Evolutionary conservation across 768 basidiomycete species (phyloP).

Genomic region (Trametes elegans): DNA sequence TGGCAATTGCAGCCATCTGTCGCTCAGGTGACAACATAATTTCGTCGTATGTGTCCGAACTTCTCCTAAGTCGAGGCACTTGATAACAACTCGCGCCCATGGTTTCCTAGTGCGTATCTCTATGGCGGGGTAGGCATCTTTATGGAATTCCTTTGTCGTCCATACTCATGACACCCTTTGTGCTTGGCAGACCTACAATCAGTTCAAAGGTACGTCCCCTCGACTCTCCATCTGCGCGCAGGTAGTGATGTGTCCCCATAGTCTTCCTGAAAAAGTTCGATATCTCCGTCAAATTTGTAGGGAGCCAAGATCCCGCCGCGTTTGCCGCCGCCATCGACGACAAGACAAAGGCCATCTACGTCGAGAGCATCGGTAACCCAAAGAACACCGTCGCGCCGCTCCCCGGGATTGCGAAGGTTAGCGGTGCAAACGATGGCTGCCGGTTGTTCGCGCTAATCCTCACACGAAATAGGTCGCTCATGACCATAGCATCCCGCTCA

Average conservation of each 20-base stretch:
- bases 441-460: too few species aligned
- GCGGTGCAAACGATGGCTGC: too few species aligned
- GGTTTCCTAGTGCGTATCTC: slow-evolving; percentile 46
- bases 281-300: slow-evolving; percentile 67
- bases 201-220: slow-evolving; percentile 54
- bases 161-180: not conserved
- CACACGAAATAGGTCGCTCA: slow-evolving; percentile 66
- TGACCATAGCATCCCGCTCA: slow-evolving; percentile 66
- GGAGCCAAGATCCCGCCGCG: slow-evolving; percentile 49
- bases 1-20: slow-evolving; percentile 62
- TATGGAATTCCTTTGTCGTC: not conserved
- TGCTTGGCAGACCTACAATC: slow-evolving; percentile 60
- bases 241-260: slow-evolving; percentile 22
- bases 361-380: slow-evolving; percentile 79
- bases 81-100: slow-evolving; percentile 2
- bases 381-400: slow-evolving; percentile 65
- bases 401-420: slow-evolving; percentile 70
- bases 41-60: slow-evolving; percentile 56
- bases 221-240: not conserved
- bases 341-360: slow-evolving; percentile 72
- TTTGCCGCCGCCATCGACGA: slow-evolving; percentile 72
- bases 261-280: slow-evolving; percentile 70
- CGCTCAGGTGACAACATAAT: slow-evolving; percentile 76
- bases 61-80: not conserved
- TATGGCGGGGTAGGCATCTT: slow-evolving; percentile 61